Base-by-base conservation (phyloP, 140 eudicot species). In the Cichorium intybus region DNA sequence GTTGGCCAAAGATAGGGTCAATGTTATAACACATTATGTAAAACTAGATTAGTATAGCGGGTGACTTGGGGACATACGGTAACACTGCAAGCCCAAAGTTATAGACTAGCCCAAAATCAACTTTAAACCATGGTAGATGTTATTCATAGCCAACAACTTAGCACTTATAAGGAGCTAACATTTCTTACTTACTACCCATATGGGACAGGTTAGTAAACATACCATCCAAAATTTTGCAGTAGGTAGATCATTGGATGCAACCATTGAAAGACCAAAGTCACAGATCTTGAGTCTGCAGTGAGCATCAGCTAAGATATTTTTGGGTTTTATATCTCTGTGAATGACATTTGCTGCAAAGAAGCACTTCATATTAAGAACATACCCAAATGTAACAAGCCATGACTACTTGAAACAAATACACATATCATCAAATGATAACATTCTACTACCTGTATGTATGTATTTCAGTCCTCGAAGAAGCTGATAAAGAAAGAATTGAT, bases 251-350 rank as follows among this genome's bases (percentile, higher is more conserved):
- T 55, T 87, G 77, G 81, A 87, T 22, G 82, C 85, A 57, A 81
- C 91, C 74, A 91, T 81, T 41, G 91, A 88, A 80, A 87, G 81
- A 45, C 95, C 95, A 65, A 86, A 83, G 66, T 86, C 89, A 66
- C 95, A 86, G 33, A 86, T 80, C 77, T 86, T 86, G 58, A 86
- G 89, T 60, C 83, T 86, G 66, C 95, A 82, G 62, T 86, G 78
- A 0, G 95, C 95, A 77, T 86, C 83, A 23, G 85, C 89, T 70
- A 86, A 64, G 20, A 86, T 86, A 63, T 86, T 86, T 57, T 86
- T 86, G 3, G 89, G 95, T 58, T 82, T 82, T 31, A 86, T 26
- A 69, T 86, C 89, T 52, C 95, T 82, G 66, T 86, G 95, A 49
- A 73, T 82, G 17, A 86, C 95, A 74, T 86, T 82, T 49, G 89